Percentiles rank a stretch among this genome's conserved stretches.
Conservation (phyloP, 345 rosid genomes). For the Psidium guajava region DNA sequence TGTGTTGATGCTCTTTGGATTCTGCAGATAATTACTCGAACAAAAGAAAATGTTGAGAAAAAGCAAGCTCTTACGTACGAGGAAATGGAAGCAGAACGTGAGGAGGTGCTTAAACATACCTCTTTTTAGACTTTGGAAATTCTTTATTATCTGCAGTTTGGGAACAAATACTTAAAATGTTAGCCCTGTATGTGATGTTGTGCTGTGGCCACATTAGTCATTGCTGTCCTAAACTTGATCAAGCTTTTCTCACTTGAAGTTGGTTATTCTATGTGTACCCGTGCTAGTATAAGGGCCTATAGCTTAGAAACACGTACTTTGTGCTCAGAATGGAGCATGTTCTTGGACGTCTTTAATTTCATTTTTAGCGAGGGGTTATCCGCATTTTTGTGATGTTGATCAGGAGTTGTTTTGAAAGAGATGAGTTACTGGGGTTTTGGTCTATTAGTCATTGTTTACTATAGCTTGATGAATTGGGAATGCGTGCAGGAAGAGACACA, state of each 20-base stretch:
- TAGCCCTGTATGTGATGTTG: not conserved
- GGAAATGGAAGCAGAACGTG: slow-evolving; percentile 96
- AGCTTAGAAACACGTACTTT: not conserved
- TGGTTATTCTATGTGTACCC: not conserved
- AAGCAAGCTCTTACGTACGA: slow-evolving; percentile 91
- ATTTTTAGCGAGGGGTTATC: not conserved
- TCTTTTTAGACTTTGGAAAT: not conserved
- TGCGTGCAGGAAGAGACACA: slow-evolving; percentile 72
- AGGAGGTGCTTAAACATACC: slow-evolving; percentile 39
- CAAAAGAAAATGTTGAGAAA: slow-evolving; percentile 82
- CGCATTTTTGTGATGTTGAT: not conserved
- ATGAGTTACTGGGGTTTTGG: not conserved
- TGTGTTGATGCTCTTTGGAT: not conserved
- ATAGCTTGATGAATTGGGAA: not conserved
- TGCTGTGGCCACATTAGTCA: not conserved
- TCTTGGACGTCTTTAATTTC: not conserved
- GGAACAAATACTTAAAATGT: not conserved
- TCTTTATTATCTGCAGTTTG: not conserved
- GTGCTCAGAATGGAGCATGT: not conserved
- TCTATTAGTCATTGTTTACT: not conserved
- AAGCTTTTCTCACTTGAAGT: not conserved
- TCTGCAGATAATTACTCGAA: slow-evolving; percentile 53
- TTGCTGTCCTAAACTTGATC: not conserved
- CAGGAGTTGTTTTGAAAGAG: not conserved
- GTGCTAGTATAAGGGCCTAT: not conserved